Base-by-base conservation (phyloP, 2,329 filamentous ascomycete species). In the Colletotrichum liaoningense region DNA sequence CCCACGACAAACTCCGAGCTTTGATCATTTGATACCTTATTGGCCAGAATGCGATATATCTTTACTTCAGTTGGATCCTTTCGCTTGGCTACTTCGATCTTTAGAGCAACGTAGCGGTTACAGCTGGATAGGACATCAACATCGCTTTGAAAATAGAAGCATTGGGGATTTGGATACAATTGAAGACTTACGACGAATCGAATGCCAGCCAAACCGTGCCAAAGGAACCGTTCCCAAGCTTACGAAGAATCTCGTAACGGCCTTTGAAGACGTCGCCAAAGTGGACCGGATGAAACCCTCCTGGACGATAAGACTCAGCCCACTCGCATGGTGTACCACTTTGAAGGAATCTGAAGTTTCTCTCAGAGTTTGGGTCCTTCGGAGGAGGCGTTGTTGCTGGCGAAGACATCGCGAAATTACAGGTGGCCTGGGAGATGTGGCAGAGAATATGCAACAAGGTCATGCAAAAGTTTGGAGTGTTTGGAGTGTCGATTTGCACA, bases 161-260 rank as follows among this genome's bases (percentile, higher is more conserved):
- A 9, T 33, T 33, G 30, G 9, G 4, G 9, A 33, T 11, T 4
- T 33, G 30, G 9, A 33, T 33, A 33, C 14, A 33, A 9, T 33
- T 33, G 9, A 42, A 14, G 38, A 69, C 75, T 65, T 52, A 76
- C 77, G 68, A 28, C 2, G 55, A 7, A 35, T 77, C 67, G 16
- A 49, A 65, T 12, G 75, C 79, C 46, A 80, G 75, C 77, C 79
- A 80, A 12, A 77, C 77, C 16, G 79, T 79, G 16, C 77, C 77
- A 52, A 75, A 77, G 1, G 66, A 54, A 14, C 78, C 77, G 63
- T 78, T 77, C 19, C 77, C 77, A 6, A 80, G 76, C 65, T 80
- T 80, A 14, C 73, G 76, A 19, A 80, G 58, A 16, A 79, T 64
- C 42, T 65, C 64, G 54, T 79, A 80, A 9, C 73, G 73, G 5